Evolutionary conservation across 2,329 filamentous ascomycete genomes (phyloP).

Genomic region (Pseudonectria foliicola): DNA sequence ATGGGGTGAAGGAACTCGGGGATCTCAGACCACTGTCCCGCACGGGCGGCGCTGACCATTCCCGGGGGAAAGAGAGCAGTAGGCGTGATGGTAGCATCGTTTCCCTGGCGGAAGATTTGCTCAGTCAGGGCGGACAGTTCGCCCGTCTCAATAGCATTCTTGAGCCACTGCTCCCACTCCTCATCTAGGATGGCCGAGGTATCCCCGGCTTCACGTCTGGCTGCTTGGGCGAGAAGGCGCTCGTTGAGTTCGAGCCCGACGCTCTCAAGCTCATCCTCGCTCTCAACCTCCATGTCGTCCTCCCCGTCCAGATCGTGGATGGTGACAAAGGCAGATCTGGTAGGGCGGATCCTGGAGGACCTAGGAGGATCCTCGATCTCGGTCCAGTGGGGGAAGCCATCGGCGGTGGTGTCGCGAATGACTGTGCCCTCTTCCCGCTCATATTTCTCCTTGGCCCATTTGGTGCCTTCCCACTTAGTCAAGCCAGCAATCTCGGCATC

Average conservation of each 20-base stretch:
- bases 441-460: conserved; percentile 75
- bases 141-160: conserved; percentile 60
- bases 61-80: conserved; percentile 40
- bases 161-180: conserved; percentile 69
- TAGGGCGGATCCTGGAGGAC: conserved; percentile 7
- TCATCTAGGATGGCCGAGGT: conserved; percentile 55
- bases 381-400: conserved; percentile 56
- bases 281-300: conserved; percentile 41
- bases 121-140: conserved; percentile 42
- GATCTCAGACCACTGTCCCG: conserved; percentile 51
- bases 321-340: conserved; percentile 11
- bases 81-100: conserved; percentile 19
- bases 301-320: conserved; percentile 23
- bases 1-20: conserved; percentile 48
- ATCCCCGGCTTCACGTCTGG: conserved; percentile 55
- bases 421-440: conserved; percentile 65
- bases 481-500: conserved; percentile 61
- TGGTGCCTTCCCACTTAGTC: conserved; percentile 77
- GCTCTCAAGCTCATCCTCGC: conserved; percentile 44
- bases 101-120: conserved; percentile 27
- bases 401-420: conserved; percentile 65
- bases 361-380: conserved; percentile 19
- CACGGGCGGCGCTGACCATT: conserved; percentile 48
- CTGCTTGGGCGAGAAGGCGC: conserved; percentile 57
- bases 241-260: conserved; percentile 58